Conservation (phyloP, 805 yeast species). For the Saccharomycopsis microspora region DNA sequence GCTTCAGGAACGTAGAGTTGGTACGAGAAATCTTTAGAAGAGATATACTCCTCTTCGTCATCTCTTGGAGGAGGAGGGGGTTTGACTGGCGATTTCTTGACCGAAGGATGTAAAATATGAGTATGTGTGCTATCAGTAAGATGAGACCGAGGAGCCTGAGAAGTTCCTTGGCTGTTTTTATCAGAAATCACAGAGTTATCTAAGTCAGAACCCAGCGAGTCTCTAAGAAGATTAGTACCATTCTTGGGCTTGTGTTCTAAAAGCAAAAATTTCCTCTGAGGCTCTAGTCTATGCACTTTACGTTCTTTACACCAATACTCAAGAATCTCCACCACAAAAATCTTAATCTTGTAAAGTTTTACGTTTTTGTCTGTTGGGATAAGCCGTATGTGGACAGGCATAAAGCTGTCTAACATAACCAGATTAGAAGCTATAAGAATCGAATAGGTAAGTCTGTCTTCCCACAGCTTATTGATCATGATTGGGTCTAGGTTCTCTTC, state of each 20-base stretch:
- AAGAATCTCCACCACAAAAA: constrained; percentile 77
- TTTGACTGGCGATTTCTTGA: background rate
- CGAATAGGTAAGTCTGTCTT: constrained; percentile 80
- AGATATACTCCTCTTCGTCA: constrained; percentile 39
- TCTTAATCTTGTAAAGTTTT: constrained; percentile 72
- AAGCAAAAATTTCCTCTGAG: constrained; percentile 66
- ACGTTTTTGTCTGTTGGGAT: constrained; percentile 77
- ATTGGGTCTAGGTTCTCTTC: constrained; percentile 86
- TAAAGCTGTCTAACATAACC: constrained; percentile 67
- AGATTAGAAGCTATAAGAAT: constrained; percentile 86
- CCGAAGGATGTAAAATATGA: background rate
- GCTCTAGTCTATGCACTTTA: constrained; percentile 88
- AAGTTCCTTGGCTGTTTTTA: constrained; percentile 2
- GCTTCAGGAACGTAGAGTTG: constrained; percentile 72
- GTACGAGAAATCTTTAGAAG: constrained; percentile 74
- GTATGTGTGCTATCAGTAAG: background rate
- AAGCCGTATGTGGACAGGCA: constrained; percentile 77
- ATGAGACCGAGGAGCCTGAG: background rate
- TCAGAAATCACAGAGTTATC: constrained; percentile 21
- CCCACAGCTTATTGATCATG: constrained; percentile 87
- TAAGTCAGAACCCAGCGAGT: constrained; percentile 21
- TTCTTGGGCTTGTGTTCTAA: constrained; percentile 66
- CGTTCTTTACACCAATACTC: constrained; percentile 83
- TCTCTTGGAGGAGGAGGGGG: constrained; percentile 21
- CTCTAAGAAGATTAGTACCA: constrained; percentile 36